Percentiles rank a stretch among this genome's conserved stretches.
phyloP scores from a whole-genome alignment of 2,329 filamentous ascomycete genomes.

The Arthrobotrys iridis region DNA sequence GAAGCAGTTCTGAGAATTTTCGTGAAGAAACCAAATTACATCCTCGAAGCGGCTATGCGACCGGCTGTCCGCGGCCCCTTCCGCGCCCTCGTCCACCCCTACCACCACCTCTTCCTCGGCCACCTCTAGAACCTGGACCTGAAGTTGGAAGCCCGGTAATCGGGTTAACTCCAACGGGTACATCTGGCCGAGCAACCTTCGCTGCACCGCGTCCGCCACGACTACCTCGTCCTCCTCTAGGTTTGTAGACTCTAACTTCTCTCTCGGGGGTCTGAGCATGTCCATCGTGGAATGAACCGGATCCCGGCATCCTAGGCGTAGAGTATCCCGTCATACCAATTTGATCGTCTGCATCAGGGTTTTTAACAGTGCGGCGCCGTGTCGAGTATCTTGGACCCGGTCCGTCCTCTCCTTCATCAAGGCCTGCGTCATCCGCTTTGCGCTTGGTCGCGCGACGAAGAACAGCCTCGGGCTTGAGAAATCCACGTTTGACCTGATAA shows the following conservation, averaged over 20 bases:
- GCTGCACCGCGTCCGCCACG: conserved; percentile 30
- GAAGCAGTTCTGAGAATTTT: no score
- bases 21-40: neutral
- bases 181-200: conserved; percentile 6
- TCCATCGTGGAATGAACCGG: conserved; percentile 8
- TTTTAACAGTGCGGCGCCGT: conserved; percentile 34
- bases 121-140: conserved; percentile 9
- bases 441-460: conserved; percentile 23
- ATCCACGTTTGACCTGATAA: conserved; percentile 48
- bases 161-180: neutral
- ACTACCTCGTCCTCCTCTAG: conserved; percentile 32
- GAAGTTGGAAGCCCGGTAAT: neutral
- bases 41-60: conserved; percentile 2
- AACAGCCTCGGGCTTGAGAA: conserved; percentile 40
- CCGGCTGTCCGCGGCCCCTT: conserved; percentile 23
- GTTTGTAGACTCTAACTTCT: conserved; percentile 41
- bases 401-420: conserved; percentile 44
- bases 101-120: conserved; percentile 33
- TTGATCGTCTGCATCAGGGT: conserved; percentile 43
- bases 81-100: conserved; percentile 27
- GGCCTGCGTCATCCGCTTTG: conserved; percentile 35
- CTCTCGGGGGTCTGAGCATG: conserved; percentile 31
- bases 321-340: conserved; percentile 43
- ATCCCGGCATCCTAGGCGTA: conserved; percentile 14
- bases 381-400: conserved; percentile 39